Percentiles rank a stretch among this genome's conserved stretches.
phyloP scores from a whole-genome alignment of 768 basidiomycete species.

The Amanita jacksonii region DNA sequence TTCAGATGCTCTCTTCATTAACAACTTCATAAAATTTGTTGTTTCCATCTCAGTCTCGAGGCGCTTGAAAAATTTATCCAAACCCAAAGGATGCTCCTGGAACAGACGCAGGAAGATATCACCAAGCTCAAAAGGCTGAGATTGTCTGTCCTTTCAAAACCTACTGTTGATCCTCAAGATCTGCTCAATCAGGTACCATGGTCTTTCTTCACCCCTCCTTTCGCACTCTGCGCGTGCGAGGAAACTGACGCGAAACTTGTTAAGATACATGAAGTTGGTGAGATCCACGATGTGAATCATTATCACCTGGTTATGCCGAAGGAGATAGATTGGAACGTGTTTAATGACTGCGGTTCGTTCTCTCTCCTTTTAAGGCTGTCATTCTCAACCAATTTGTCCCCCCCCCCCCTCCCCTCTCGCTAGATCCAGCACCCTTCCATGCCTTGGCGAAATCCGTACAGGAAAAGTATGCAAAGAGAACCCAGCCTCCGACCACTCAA shows the following conservation, averaged over 20 bases:
- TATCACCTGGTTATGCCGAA: constrained; percentile 34
- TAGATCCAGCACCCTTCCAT: constrained; percentile 50
- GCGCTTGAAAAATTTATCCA: constrained; percentile 61
- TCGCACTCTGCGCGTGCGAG: too few relatives aligned
- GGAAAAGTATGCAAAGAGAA: constrained; percentile 26
- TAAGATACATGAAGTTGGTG: constrained; percentile 22
- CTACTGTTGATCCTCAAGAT: constrained; percentile 24
- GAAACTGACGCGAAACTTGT: constrained; percentile 4
- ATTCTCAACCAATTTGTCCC: neutral
- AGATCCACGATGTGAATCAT: constrained; percentile 36
- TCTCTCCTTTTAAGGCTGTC: neutral
- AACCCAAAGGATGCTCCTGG: constrained; percentile 48
- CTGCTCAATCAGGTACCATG: constrained; percentile 5
- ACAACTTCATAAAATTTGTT: neutral
- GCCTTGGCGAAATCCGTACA: constrained; percentile 31
- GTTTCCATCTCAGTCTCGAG: constrained; percentile 33
- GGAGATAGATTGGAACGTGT: constrained; percentile 55
- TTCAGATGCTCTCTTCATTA: neutral
- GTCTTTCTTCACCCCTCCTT: neutral
- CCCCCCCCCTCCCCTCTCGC: too few relatives aligned
- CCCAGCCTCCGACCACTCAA: constrained; percentile 29
- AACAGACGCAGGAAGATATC: constrained; percentile 55
- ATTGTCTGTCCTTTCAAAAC: constrained; percentile 23
- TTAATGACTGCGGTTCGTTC: constrained; percentile 42
- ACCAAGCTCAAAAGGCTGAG: constrained; percentile 40